Evolutionary conservation across 257 asterid genomes (phyloP).

Genomic region (Knoxia roxburghii): DNA sequence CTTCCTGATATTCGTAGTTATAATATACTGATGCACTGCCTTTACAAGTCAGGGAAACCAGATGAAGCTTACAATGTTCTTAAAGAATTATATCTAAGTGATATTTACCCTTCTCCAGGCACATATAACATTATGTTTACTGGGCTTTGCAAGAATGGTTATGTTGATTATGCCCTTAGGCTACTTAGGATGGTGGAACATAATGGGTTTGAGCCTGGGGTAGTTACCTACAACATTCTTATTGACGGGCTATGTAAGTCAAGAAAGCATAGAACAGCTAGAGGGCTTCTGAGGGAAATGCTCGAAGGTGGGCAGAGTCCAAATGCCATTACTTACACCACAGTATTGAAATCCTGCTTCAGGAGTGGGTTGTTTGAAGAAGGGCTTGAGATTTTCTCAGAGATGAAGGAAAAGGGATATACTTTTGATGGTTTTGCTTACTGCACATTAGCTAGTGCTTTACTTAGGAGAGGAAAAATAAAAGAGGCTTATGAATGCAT

Average conservation of each 20-base stretch:
- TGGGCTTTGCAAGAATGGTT: constrained; percentile 74
- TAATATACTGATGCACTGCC: constrained; percentile 76
- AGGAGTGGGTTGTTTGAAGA: constrained; percentile 37
- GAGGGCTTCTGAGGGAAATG: constrained; percentile 59
- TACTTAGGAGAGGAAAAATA: constrained; percentile 49
- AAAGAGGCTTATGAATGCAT: constrained; percentile 44
- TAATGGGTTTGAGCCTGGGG: constrained; percentile 50
- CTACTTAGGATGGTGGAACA: constrained; percentile 51
- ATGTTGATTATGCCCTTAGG: constrained; percentile 47
- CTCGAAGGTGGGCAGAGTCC: constrained; percentile 46
- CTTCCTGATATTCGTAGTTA: constrained; percentile 80
- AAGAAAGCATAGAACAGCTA: constrained; percentile 43
- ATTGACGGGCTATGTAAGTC: constrained; percentile 53
- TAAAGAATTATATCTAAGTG: constrained; percentile 45
- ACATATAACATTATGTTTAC: constrained; percentile 65
- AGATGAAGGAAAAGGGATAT: constrained; percentile 82
- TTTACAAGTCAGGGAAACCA: constrained; percentile 54
- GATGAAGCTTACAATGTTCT: constrained; percentile 65
- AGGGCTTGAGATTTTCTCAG: constrained; percentile 57
- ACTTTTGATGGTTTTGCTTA: constrained; percentile 66
- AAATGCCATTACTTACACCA: constrained; percentile 81
- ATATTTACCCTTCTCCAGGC: constrained; percentile 42
- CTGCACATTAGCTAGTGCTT: constrained; percentile 68
- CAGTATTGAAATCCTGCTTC: constrained; percentile 65
- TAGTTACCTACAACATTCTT: constrained; percentile 76